These are phyloP conservation scores for Kwoniella shivajii DNA, from an alignment of 1,284 basidiomycete genomes.

Conservation along the genomic window DNA sequence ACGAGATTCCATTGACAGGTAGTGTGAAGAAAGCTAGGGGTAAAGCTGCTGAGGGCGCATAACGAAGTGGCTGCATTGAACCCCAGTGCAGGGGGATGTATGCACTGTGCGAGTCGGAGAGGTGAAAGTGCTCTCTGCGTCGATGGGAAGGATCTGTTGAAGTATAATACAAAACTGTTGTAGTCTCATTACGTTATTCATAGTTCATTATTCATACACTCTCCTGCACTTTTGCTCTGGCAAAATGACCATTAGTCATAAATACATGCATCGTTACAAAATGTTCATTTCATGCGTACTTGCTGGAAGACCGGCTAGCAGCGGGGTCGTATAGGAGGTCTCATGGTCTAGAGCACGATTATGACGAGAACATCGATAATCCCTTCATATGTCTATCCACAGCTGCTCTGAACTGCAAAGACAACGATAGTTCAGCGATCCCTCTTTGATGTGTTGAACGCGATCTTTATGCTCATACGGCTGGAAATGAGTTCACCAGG, in stretches of 20 bases:
- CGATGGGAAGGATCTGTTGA: background rate
- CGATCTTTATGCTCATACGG: no score
- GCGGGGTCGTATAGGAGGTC: no score
- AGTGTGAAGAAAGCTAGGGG: constrained; percentile 29
- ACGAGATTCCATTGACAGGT: constrained; percentile 6
- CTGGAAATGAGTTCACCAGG: background rate
- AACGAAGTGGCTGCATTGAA: background rate
- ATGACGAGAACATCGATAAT: constrained; percentile 51
- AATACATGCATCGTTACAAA: no score
- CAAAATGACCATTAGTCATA: no score
- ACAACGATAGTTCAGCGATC: background rate
- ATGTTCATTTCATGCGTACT: background rate
- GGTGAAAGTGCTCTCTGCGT: background rate
- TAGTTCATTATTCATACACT: no score
- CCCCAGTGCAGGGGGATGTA: background rate
- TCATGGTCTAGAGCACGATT: no score
- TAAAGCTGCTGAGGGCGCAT: constrained; percentile 7
- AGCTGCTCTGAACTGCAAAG: constrained; percentile 71
- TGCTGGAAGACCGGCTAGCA: no score
- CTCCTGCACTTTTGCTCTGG: no score
- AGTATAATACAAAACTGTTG: background rate
- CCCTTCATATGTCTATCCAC: constrained; percentile 70
- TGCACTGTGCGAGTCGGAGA: background rate
- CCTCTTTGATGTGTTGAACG: no score
- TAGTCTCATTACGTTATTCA: no score